phyloP scores from a whole-genome alignment of 805 yeast species.

The Nakazawaea holstii region DNA sequence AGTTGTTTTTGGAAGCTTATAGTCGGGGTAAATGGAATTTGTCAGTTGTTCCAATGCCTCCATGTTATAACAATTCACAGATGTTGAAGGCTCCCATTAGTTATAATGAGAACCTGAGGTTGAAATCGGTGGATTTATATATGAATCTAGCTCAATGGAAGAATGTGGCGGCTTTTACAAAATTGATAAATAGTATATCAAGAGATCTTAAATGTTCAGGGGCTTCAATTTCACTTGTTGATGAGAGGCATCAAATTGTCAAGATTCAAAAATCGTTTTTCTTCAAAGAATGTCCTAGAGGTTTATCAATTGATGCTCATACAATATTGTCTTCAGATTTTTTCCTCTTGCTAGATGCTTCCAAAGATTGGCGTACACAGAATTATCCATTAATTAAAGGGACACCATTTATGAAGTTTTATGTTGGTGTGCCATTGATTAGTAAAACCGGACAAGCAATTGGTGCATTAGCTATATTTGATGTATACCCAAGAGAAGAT shows the following conservation, averaged over 20 bases:
- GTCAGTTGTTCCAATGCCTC: constrained; percentile 50
- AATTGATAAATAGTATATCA: constrained; percentile 31
- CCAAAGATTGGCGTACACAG: constrained; percentile 64
- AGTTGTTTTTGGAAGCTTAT: constrained; percentile 53
- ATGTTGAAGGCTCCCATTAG: constrained; percentile 58
- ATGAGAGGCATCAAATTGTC: constrained; percentile 39
- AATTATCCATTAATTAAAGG: constrained; percentile 61
- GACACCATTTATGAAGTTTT: constrained; percentile 53
- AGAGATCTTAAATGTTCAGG: constrained; percentile 42
- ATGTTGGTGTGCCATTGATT: constrained; percentile 58
- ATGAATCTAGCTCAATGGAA: constrained; percentile 45
- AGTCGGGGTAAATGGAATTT: constrained; percentile 52
- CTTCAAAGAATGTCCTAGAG: constrained; percentile 46
- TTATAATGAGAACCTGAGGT: constrained; percentile 41
- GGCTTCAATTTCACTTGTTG: constrained; percentile 54
- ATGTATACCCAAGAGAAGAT: constrained; percentile 32
- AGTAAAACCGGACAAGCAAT: constrained; percentile 35
- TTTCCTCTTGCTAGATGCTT: constrained; percentile 53
- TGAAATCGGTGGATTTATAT: constrained; percentile 36
- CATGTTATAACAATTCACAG: constrained; percentile 39
- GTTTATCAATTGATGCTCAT: constrained; percentile 62
- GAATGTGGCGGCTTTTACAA: constrained; percentile 31
- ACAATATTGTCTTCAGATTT: constrained; percentile 53
- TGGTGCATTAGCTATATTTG: constrained; percentile 59
- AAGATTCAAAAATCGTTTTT: constrained; percentile 45